phyloP scores from a whole-genome alignment of 805 yeast species.

The Candida glaebosa region DNA sequence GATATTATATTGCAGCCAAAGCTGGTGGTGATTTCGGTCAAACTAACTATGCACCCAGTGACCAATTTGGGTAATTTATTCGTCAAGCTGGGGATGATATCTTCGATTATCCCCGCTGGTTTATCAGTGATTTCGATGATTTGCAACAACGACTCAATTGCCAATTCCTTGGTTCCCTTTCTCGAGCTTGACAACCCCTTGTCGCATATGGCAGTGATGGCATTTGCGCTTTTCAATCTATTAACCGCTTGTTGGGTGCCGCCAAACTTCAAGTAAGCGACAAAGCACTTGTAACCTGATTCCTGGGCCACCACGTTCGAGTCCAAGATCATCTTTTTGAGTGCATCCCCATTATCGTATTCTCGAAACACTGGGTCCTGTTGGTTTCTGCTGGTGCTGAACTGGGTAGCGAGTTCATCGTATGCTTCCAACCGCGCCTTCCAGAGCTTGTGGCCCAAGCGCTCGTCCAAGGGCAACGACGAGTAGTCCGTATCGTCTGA shows the following conservation, averaged over 20 bases:
- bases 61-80: constrained; percentile 77
- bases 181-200: constrained; percentile 78
- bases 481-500: constrained; percentile 52
- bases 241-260: constrained; percentile 39
- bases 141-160: constrained; percentile 59
- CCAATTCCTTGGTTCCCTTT: constrained; percentile 64
- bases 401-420: constrained; percentile 54
- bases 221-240: constrained; percentile 37
- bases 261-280: constrained; percentile 54
- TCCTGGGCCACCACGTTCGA: constrained; percentile 92
- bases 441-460: constrained; percentile 74
- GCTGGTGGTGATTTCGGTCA: constrained; percentile 50
- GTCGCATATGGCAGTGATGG: constrained; percentile 61
- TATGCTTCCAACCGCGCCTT: constrained; percentile 82
- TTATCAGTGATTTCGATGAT: constrained; percentile 59
- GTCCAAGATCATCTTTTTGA: constrained; percentile 65
- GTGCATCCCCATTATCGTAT: constrained; percentile 52
- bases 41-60: constrained; percentile 58
- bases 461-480: constrained; percentile 60
- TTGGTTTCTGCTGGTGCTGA: constrained; percentile 52
- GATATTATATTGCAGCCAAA: constrained; percentile 64
- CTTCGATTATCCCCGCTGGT: constrained; percentile 65
- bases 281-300: constrained; percentile 59
- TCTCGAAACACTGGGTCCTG: constrained; percentile 53
- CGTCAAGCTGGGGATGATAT: constrained; percentile 55